Percentiles rank a stretch among this genome's conserved stretches.
Conservation (phyloP, 75 land plant species). For the Picea sitchensis region DNA sequence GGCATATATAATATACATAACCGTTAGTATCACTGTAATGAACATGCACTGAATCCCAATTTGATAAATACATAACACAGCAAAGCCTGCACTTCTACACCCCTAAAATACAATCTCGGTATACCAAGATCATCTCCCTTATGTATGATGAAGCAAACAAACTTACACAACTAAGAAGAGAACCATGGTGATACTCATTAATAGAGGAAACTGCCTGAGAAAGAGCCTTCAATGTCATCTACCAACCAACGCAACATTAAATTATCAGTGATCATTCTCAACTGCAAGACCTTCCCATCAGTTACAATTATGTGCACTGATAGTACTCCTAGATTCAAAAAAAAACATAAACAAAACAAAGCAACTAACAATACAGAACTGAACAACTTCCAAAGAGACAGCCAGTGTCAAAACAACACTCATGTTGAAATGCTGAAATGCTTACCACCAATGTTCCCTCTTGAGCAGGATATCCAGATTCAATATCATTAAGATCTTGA, state of each 20-base stretch:
- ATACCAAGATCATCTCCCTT: neutral
- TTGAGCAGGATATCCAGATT: conserved; percentile 4
- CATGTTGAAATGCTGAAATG: neutral
- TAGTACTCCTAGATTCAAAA: neutral
- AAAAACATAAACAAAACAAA: neutral
- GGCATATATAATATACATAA: conserved; percentile 6
- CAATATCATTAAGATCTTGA: neutral
- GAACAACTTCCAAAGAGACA: neutral
- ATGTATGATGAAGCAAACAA: neutral
- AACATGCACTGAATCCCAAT: neutral
- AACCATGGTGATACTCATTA: conserved; percentile 40
- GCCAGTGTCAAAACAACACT: neutral
- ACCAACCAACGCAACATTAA: neutral
- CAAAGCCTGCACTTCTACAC: conserved; percentile 11
- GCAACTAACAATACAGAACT: neutral
- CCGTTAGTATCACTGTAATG: neutral
- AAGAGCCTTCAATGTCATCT: conserved; percentile 58
- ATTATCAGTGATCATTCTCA: neutral
- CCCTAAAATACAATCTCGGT: conserved; percentile 7
- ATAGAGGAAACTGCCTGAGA: conserved; percentile 59
- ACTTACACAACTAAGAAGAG: conserved; percentile 30
- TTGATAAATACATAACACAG: neutral
- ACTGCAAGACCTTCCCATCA: neutral
- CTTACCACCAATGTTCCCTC: conserved; percentile 8
- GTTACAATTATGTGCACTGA: neutral